These are phyloP conservation scores for Backusella mclennaniae DNA, from an alignment of 192 early-diverging fungal genomes.

Conservation along the genomic window DNA sequence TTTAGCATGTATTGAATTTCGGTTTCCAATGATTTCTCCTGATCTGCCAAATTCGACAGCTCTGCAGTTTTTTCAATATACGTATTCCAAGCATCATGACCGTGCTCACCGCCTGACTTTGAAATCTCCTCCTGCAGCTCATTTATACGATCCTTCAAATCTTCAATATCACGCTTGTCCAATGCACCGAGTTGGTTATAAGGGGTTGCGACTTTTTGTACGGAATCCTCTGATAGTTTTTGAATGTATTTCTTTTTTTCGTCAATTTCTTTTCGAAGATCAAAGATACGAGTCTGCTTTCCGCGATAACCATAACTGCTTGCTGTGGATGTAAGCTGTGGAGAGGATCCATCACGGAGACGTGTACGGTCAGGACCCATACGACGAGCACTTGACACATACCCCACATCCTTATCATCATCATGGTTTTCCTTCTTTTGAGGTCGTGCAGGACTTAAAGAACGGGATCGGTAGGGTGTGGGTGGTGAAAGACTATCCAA, in stretches of 20 bases:
- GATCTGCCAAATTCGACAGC: slow-evolving; percentile 43
- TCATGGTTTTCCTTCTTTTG: slow-evolving; percentile 6
- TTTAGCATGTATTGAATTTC: slow-evolving; percentile 42
- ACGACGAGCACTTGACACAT: slow-evolving; percentile 41
- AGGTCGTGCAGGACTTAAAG: slow-evolving; percentile 11
- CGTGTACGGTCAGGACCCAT: slow-evolving; percentile 33
- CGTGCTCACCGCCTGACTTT: slow-evolving; percentile 11
- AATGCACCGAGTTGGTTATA: slow-evolving; percentile 14
- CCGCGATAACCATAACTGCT: slow-evolving; percentile 36
- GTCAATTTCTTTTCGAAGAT: slow-evolving; percentile 29
- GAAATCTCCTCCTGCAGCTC: slow-evolving; percentile 40
- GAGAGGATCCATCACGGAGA: neutral
- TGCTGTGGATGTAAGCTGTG: neutral
- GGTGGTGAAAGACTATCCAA: slow-evolving; percentile 7
- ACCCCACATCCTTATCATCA: slow-evolving; percentile 30
- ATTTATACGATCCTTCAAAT: slow-evolving; percentile 40
- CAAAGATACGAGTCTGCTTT: slow-evolving; percentile 35
- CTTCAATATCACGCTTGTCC: slow-evolving; percentile 43
- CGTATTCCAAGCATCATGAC: slow-evolving; percentile 18
- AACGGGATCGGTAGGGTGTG: slow-evolving; percentile 9
- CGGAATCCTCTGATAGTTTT: slow-evolving; percentile 15
- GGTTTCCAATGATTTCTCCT: slow-evolving; percentile 44
- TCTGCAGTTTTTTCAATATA: slow-evolving; percentile 39
- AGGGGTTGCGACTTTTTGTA: slow-evolving; percentile 4
- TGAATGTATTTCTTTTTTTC: slow-evolving; percentile 18